Base-by-base conservation (phyloP, 495 filamentous ascomycete species). In the Penicillium mononematosum region DNA sequence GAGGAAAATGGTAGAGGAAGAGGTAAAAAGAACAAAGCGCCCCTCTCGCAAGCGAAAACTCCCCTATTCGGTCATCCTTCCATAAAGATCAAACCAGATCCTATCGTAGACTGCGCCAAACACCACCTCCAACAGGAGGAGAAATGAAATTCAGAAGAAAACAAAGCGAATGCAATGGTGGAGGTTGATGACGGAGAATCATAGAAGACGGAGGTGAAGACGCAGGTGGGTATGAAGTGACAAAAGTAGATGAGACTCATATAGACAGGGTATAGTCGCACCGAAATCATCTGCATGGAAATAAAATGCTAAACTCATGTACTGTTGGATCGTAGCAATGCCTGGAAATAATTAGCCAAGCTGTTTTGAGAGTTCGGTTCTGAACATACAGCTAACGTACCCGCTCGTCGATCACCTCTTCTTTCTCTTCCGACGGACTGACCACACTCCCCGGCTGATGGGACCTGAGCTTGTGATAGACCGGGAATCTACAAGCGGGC, bases 341-440 rank as follows among this genome's bases (percentile, higher is more conserved):
- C 60, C 72, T 75, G 38, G 45, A 46, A 48, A 45, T 4, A 25
- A 59, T 66, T 61, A 63, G 65, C 51, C 51, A 34, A 53, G 31
- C n/a, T 57, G 56, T 32, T 73, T 53, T 49, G 48, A 31, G 48
- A 50, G 11, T 42, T 43, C 39, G 32, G 14, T 49, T 56, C 34
- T 29, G 31, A 56, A 57, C 55, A 59, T 59, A 66, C 59, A 56
- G 56, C 58, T 63, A 63, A 82, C 85, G 78, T 82, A 90, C 88
- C 78, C 86, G 82, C 64, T 86, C 85, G 69, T 91, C 72, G 41
- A 87, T 82, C 78, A 92, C 85, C 32, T 83, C 81, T 65, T 81
- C 83, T 56, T 79, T 78, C 50, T 85, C 78, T 34, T 86, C 70
- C 39, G 74, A 73, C 11, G 87, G 86, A 71, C 86, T 91, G 17